Conservation (phyloP, 2,329 filamentous ascomycete genomes). For the Phialophora tarda region DNA sequence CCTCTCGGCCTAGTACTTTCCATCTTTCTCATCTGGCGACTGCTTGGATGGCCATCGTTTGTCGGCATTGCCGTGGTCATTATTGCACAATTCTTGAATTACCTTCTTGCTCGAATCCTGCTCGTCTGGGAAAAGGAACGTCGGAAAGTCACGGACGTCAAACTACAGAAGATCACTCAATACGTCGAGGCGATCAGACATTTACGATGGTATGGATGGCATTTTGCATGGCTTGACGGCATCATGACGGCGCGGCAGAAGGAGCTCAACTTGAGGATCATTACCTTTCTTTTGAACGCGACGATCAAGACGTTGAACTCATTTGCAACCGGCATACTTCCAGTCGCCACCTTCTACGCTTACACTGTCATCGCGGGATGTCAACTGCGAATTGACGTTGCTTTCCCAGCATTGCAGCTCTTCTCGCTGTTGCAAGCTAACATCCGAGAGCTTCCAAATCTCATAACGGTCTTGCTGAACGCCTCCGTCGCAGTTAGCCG, state of each 20-base stretch:
- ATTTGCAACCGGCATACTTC: constrained; percentile 74
- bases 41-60: constrained; percentile 80
- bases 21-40: constrained; percentile 72
- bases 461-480: constrained; percentile 79
- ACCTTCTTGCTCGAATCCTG: constrained; percentile 67
- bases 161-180: constrained; percentile 80
- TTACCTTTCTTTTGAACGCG: constrained; percentile 67
- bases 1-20: constrained; percentile 79
- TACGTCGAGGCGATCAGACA: constrained; percentile 87
- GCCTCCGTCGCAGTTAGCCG: constrained; percentile 80
- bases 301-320: constrained; percentile 72
- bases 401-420: constrained; percentile 83
- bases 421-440: constrained; percentile 77
- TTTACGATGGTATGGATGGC: constrained; percentile 82
- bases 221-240: constrained; percentile 72
- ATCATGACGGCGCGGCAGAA: constrained; percentile 71
- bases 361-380: constrained; percentile 75
- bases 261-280: constrained; percentile 69
- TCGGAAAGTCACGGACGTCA: constrained; percentile 74
- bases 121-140: constrained; percentile 72
- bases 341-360: constrained; percentile 78
- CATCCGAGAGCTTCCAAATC: constrained; percentile 73
- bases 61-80: constrained; percentile 73
- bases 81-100: constrained; percentile 72
- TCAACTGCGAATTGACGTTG: constrained; percentile 76